Evolutionary conservation across 805 yeast genomes (phyloP), one percentile per base, ranked within the genome.

Genomic region (Cyberlindnera mycetangii): DNA sequence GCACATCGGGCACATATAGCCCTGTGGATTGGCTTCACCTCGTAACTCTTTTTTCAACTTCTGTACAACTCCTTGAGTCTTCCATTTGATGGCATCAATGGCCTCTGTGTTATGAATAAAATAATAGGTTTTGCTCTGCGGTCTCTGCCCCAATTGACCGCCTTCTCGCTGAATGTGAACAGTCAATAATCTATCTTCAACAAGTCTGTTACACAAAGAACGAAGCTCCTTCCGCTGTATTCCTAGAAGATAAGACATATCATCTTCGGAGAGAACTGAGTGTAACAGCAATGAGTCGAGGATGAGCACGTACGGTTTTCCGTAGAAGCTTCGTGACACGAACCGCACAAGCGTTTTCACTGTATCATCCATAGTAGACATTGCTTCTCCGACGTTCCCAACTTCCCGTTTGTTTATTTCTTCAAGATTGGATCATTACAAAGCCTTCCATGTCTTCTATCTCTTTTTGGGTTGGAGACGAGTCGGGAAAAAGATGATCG

Each of bases 31-130:
- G 20, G 89, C 81, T 56, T 84, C 86, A 51, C 81, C 85, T 41
- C 88, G 82, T 67, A 92, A 76, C 57, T 89, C 95, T 51, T 85
- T 87, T 59, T 88, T 88, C 44, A 90, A 72, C 43, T 74, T 64
- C 54, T 83, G 83, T 12, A 88, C 97, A 21, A 93, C 75, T 37
- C 86, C 79, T 62, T 92, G 96, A 47, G 92, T 86, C 60, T 90
- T 89, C 98, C 98, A 93, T 66, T 93, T 93, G 61, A 93, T 81
- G 4, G 97, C 81, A 67, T 93, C 99, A 32, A 93, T 87, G 0
- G 98, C 95, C 63, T 89, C 96, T 3, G 97, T 88, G 61, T 78
- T 80, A 60, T 89, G 96, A 43, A 92, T 83, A 64, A 78, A 93
- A 67, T 84, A 93, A 57, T 89, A 89, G 3, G 92, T 85, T 55